Evolutionary conservation across 441 rosid species (phyloP).

Genomic region (Macaranga tanarius): DNA sequence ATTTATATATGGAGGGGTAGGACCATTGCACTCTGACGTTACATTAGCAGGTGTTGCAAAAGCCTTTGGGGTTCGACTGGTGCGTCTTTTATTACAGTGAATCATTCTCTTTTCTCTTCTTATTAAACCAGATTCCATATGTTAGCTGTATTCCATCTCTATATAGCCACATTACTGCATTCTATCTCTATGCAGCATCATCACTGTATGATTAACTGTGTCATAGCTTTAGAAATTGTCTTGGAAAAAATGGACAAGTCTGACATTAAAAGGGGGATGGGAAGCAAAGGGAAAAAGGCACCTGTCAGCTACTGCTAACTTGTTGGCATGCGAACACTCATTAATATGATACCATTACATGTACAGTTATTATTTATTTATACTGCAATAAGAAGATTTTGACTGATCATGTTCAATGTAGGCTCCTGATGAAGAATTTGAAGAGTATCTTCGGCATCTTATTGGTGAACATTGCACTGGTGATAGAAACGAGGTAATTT

Average conservation of each 20-base stretch:
- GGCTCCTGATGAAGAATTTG: conserved; percentile 99
- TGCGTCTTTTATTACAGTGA: conserved; percentile 31
- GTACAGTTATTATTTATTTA: conserved; percentile 6
- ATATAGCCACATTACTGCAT: neutral
- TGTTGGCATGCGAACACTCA: neutral
- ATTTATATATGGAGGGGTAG: conserved; percentile 87
- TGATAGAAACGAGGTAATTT: conserved; percentile 81
- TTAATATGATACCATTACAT: neutral
- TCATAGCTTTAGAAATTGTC: conserved; percentile 5
- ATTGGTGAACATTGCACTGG: conserved; percentile 78
- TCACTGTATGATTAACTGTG: neutral
- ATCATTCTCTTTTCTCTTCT: neutral
- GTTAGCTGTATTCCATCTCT: neutral
- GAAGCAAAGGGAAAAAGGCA: neutral
- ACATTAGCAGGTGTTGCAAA: conserved; percentile 92
- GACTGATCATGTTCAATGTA: conserved; percentile 29
- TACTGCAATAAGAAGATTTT: conserved; percentile 17
- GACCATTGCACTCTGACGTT: conserved; percentile 94
- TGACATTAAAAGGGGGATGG: neutral
- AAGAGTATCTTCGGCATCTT: conserved; percentile 83
- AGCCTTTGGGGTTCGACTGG: conserved; percentile 97
- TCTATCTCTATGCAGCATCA: neutral
- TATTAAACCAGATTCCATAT: neutral
- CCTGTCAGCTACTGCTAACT: neutral
- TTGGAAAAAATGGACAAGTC: neutral